Percentiles rank a stretch among this genome's conserved stretches.
These are phyloP conservation scores for Silene coronaria DNA, from an alignment of 179 eudicot species.

Conservation along the genomic window DNA sequence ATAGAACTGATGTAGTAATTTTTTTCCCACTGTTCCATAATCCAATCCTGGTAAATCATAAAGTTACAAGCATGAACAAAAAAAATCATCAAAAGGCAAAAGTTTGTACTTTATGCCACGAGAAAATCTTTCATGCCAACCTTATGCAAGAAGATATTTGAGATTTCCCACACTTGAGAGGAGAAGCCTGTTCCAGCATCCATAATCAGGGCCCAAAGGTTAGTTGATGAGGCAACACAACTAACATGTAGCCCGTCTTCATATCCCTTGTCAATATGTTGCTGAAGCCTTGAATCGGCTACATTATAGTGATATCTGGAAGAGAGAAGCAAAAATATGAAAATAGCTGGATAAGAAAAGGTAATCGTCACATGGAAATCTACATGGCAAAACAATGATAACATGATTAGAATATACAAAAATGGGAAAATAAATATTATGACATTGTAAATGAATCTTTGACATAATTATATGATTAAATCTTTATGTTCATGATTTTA, in stretches of 20 bases:
- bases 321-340: background rate
- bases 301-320: conserved; percentile 79
- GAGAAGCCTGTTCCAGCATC: conserved; percentile 79
- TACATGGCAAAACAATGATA: background rate
- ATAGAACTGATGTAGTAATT: conserved; percentile 76
- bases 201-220: conserved; percentile 80
- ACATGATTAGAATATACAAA: background rate
- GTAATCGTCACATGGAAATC: background rate
- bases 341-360: background rate
- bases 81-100: conserved; percentile 8
- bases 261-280: conserved; percentile 71
- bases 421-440: too few species aligned
- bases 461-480: too few species aligned
- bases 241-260: conserved; percentile 69
- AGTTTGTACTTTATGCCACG: background rate
- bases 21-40: conserved; percentile 92
- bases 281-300: conserved; percentile 62
- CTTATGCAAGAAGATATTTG: conserved; percentile 70
- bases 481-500: too few species aligned
- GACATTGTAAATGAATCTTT: too few species aligned
- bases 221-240: conserved; percentile 65
- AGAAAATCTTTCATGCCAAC: conserved; percentile 29
- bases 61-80: background rate
- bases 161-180: conserved; percentile 68
- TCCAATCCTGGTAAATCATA: conserved; percentile 56